Evolutionary conservation across 2,329 filamentous ascomycete genomes (phyloP).

Genomic region (Periconia sp.): DNA sequence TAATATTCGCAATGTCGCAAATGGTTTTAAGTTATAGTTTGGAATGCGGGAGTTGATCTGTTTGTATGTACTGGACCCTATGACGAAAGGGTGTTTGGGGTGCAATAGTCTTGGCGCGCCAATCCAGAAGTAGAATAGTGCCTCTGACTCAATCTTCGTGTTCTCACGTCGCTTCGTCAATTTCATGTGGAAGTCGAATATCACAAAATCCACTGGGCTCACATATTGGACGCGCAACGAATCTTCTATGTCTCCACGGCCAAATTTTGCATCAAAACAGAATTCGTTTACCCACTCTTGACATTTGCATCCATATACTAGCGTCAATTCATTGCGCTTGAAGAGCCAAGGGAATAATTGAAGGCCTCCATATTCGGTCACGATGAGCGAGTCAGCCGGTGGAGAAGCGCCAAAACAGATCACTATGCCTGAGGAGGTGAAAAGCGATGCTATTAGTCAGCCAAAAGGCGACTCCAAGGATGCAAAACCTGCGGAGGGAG

Average conservation of each 20-base stretch:
- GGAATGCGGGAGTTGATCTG: no score
- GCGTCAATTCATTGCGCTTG: not conserved
- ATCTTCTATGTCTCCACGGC: conserved; percentile 4
- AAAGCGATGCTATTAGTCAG: conserved; percentile 14
- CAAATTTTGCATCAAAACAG: not conserved
- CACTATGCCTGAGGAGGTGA: conserved; percentile 14
- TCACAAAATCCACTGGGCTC: no score
- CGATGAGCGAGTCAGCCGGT: conserved; percentile 35
- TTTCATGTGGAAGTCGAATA: no score
- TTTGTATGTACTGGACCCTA: no score
- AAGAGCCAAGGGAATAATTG: not conserved
- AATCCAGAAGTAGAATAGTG: not conserved
- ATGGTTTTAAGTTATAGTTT: no score
- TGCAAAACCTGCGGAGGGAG: conserved; percentile 22
- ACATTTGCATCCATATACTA: conserved; percentile 1
- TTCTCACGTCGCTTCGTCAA: no score
- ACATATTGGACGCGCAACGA: no score
- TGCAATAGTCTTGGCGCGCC: conserved; percentile 1
- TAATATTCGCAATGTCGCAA: no score
- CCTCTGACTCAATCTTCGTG: conserved; percentile 13
- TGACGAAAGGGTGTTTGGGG: no score
- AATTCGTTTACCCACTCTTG: conserved; percentile 4
- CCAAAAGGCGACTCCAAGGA: conserved; percentile 30
- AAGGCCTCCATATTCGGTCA: not conserved
- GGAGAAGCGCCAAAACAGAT: conserved; percentile 21